phyloP scores from a whole-genome alignment of 768 basidiomycete species.

The Russula ochroleuca region DNA sequence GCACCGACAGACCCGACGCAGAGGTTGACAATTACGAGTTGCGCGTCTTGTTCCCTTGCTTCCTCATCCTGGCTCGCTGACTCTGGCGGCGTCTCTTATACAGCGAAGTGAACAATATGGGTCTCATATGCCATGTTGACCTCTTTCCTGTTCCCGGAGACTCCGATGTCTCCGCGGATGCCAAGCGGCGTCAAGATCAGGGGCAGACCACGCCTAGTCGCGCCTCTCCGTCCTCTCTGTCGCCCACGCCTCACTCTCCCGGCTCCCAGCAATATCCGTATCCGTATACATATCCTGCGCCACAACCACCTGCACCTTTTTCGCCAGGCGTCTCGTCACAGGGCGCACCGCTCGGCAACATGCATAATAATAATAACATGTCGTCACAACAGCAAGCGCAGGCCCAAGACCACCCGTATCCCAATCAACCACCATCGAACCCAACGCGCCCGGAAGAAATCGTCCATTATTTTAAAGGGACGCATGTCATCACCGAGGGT shows the following conservation, averaged over 20 bases:
- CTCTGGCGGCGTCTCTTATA: not conserved
- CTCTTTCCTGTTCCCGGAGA: constrained; percentile 52
- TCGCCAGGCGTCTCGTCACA: constrained; percentile 4
- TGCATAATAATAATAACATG: constrained; percentile 8
- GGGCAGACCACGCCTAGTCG: constrained; percentile 16
- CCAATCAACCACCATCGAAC: constrained; percentile 8
- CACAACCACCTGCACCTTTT: constrained; percentile 22
- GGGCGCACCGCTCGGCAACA: constrained; percentile 8
- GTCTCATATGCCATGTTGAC: constrained; percentile 73
- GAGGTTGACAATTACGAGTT: constrained; percentile 28
- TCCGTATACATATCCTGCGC: constrained; percentile 28
- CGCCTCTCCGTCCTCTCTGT: constrained; percentile 26
- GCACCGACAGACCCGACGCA: constrained; percentile 13
- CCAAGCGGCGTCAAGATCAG: constrained; percentile 20
- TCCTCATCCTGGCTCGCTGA: constrained; percentile 13
- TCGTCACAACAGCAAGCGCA: constrained; percentile 16
- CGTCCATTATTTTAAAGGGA: constrained; percentile 40
- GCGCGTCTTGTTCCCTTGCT: constrained; percentile 3
- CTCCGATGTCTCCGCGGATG: constrained; percentile 8
- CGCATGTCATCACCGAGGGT: constrained; percentile 43
- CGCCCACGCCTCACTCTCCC: constrained; percentile 27
- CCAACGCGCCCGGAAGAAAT: constrained; percentile 35
- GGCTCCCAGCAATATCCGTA: constrained; percentile 26
- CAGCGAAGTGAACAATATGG: constrained; percentile 59
- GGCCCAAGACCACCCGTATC: constrained; percentile 14